Conservation (phyloP, 306 rosid species). For the Vicia villosa region DNA sequence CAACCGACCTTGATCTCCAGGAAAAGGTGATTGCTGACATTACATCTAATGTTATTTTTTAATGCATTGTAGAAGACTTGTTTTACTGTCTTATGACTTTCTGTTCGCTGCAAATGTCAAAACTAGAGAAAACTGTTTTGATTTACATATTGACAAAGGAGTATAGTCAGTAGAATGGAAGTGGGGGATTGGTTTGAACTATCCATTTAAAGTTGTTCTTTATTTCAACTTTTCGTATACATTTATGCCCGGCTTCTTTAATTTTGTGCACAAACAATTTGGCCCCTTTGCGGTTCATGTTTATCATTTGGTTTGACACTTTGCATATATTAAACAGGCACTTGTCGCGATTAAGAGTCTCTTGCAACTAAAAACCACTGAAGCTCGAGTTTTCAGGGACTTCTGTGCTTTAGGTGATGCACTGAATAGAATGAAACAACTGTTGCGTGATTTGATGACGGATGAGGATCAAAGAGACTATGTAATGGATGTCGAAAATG, state of each 20-base stretch:
- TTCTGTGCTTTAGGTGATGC: slow-evolving; percentile 72
- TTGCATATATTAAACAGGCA: slow-evolving; percentile 55
- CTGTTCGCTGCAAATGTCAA: slow-evolving; percentile 9
- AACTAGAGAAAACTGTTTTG: background rate
- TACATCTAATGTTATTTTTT: slow-evolving; percentile 11
- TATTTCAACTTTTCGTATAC: background rate
- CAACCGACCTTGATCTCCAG: slow-evolving; percentile 77
- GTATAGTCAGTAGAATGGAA: background rate
- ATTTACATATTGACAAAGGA: background rate
- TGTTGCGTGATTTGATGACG: slow-evolving; percentile 56
- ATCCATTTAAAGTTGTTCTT: background rate
- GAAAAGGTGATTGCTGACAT: slow-evolving; percentile 70
- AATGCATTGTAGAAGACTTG: background rate
- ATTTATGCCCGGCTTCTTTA: background rate
- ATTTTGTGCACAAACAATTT: slow-evolving; percentile 5
- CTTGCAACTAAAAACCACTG: slow-evolving; percentile 64
- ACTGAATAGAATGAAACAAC: slow-evolving; percentile 62
- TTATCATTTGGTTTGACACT: slow-evolving; percentile 28
- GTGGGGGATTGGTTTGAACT: slow-evolving; percentile 10
- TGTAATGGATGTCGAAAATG: slow-evolving; percentile 69
- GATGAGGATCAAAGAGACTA: slow-evolving; percentile 65
- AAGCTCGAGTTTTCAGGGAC: slow-evolving; percentile 63
- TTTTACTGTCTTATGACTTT: slow-evolving; percentile 9
- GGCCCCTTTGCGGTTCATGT: slow-evolving; percentile 11
- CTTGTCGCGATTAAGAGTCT: slow-evolving; percentile 68